These are phyloP conservation scores for Hypericum perforatum DNA, from an alignment of 345 rosid genomes.

Conservation along the genomic window DNA sequence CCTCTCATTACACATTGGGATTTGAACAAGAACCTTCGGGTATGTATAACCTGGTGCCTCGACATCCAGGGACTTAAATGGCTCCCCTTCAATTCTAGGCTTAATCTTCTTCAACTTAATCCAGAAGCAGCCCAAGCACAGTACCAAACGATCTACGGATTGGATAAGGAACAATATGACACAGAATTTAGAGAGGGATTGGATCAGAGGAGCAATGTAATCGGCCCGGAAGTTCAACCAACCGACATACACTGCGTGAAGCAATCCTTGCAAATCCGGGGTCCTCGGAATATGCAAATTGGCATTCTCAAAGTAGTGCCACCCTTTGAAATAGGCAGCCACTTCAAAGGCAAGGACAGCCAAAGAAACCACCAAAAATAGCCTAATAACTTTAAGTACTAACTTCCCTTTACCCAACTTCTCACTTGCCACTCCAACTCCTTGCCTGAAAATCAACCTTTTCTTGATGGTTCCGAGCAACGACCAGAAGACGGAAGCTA, in stretches of 20 bases:
- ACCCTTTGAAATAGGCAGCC: constrained; percentile 62
- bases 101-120: constrained; percentile 64
- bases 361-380: constrained; percentile 40
- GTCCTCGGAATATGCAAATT: constrained; percentile 49
- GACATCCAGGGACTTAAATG: constrained; percentile 43
- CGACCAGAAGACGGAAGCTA: constrained; percentile 64
- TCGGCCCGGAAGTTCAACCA: constrained; percentile 54
- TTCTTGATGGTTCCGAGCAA: constrained; percentile 68
- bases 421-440: constrained; percentile 45
- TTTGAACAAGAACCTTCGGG: constrained; percentile 86
- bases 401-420: constrained; percentile 52
- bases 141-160: constrained; percentile 64
- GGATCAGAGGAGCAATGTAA: constrained; percentile 61
- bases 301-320: constrained; percentile 65
- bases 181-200: constrained; percentile 55
- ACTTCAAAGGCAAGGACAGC: constrained; percentile 51
- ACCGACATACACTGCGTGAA: constrained; percentile 48
- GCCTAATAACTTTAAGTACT: constrained; percentile 46
- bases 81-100: constrained; percentile 44
- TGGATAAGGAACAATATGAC: constrained; percentile 62
- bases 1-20: constrained; percentile 78
- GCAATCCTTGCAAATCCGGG: constrained; percentile 52
- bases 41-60: constrained; percentile 41
- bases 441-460: constrained; percentile 53
- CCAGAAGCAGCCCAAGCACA: constrained; percentile 73